A percentile compares a stretch with the other conserved stretches of the same genome.
Conservation (phyloP, 2,329 filamentous ascomycete species). For the Cladophialophora yegresii region DNA sequence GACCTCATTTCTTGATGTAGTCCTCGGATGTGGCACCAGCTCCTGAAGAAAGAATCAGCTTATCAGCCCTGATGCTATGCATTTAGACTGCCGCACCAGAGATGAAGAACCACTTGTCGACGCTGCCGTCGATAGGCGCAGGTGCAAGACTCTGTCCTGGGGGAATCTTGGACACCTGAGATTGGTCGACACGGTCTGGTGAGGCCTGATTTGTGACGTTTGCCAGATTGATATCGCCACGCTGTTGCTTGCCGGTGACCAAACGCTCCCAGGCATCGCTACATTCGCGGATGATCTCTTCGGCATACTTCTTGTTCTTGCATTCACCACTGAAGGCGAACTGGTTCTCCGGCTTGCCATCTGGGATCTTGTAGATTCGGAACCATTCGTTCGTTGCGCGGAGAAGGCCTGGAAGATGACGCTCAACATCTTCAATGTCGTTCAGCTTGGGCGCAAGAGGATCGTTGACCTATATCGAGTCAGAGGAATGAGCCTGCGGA, state of each 20-base stretch:
- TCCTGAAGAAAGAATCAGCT: conserved; percentile 31
- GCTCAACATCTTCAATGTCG: conserved; percentile 98
- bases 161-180: conserved; percentile 75
- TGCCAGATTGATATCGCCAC: conserved; percentile 78
- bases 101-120: conserved; percentile 99
- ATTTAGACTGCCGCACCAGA: conserved; percentile 82
- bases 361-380: conserved; percentile 99
- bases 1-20: conserved; percentile 33
- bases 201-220: conserved; percentile 78
- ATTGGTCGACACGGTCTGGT: conserved; percentile 66
- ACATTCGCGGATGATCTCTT: conserved; percentile 94
- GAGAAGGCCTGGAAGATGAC: conserved; percentile 93
- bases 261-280: conserved; percentile 96
- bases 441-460: conserved; percentile 94
- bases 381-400: conserved; percentile 99
- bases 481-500: conserved; percentile 45
- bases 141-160: conserved; percentile 75
- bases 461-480: conserved; percentile 63
- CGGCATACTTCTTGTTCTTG: conserved; percentile 99
- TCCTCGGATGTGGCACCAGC: conserved; percentile 34
- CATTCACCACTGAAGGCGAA: conserved; percentile 99
- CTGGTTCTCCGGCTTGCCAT: conserved; percentile 99
- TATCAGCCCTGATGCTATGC: conserved; percentile 14
- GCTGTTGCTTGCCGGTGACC: conserved; percentile 81
- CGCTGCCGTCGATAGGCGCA: conserved; percentile 89